Evolutionary conservation across 768 basidiomycete genomes (phyloP).

Genomic region (Plicaturopsis crispa): DNA sequence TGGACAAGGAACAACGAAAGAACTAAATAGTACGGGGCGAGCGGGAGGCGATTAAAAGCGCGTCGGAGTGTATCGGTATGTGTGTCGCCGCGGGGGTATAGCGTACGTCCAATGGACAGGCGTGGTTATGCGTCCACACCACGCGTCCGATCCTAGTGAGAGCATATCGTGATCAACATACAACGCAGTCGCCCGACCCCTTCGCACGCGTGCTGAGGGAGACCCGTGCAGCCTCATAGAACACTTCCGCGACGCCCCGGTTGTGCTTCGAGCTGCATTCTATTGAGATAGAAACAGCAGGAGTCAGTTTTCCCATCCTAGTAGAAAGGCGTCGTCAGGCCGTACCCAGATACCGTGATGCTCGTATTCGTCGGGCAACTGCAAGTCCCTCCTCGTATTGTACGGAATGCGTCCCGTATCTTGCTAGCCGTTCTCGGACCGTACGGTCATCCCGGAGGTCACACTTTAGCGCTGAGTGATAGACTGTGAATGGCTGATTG

Average conservation of each 20-base stretch:
- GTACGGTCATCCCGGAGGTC: slow-evolving; percentile 83
- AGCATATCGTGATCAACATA: no score
- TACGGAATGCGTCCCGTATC: slow-evolving; percentile 64
- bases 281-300: slow-evolving; percentile 23
- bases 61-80: no score
- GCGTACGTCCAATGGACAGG: no score
- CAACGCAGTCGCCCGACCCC: slow-evolving; percentile 48
- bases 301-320: neutral
- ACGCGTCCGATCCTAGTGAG: no score
- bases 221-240: slow-evolving; percentile 85
- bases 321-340: slow-evolving; percentile 7
- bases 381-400: slow-evolving; percentile 91
- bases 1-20: no score
- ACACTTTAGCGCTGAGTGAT: slow-evolving; percentile 76
- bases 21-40: no score
- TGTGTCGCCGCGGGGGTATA: no score
- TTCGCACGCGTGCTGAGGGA: slow-evolving; percentile 71
- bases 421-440: slow-evolving; percentile 64
- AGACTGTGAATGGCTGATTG: slow-evolving; percentile 1
- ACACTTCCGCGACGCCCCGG: slow-evolving; percentile 88
- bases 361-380: slow-evolving; percentile 84
- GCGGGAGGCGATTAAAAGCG: no score
- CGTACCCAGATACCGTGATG: slow-evolving; percentile 86
- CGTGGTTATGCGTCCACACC: no score
- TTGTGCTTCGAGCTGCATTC: slow-evolving; percentile 98